Evolutionary conservation across 257 asterid species (phyloP), one percentile per base, ranked within the genome.

Genomic region (Catharanthus roseus): DNA sequence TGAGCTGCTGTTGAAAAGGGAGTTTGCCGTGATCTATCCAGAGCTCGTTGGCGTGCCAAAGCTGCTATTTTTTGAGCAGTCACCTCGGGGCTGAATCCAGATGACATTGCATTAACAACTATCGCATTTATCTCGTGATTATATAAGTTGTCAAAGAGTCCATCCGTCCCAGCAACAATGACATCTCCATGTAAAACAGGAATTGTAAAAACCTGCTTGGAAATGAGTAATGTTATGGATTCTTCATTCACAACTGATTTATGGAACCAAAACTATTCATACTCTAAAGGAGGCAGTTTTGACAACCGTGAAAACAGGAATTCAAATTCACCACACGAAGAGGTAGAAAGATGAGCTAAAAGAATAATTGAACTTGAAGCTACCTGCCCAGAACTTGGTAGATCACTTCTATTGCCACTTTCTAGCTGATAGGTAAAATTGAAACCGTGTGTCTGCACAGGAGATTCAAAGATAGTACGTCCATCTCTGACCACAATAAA

Each of bases 101-200:
- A 79, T 58, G 79, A 66, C 11, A 76, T 74, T 11, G 95, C 90
- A 73, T 79, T 85, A 31, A 47, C 88, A 65, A 92, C 96, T 47
- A 87, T 69, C 47, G 77, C 78, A 16, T 81, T 84, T 55, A 92
- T 65, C 80, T 92, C 96, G 56, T 83, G 82, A 26, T 70, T 82
- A 58, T 77, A 92, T 72, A 89, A 77, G 86, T 90, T 92, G 78
- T 92, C 98, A 16, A 83, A 92, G 73, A 92, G 80, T 0, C 98
- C 96, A 80, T 92, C 98, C 10, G 92, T 90, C 41, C 98, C 98
- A 15, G 91, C 91, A 45, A 92, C 90, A n/a, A 90, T 74, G 23
- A 88, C 83, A 62, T 90, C 96, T 70, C 95, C 96, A 7, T 84
- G 74, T 69, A 66, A 74, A 72, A 86, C 95, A 21, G 88, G 50